Evolutionary conservation across 148 eudicot genomes (phyloP).

Genomic region (Amaranthus palmeri): DNA sequence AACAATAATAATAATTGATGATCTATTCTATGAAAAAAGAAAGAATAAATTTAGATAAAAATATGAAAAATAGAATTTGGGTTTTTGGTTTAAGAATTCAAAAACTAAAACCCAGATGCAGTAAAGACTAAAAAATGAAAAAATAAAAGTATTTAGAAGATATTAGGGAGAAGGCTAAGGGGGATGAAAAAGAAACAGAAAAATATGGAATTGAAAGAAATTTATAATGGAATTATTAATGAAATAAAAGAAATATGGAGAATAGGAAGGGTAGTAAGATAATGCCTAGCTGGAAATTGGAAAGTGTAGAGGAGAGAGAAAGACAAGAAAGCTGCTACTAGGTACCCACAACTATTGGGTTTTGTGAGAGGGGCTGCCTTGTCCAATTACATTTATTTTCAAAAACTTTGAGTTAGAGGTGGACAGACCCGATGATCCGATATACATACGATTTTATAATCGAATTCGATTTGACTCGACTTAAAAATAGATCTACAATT

Average conservation of each 20-base stretch:
- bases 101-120: neutral
- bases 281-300: conserved; percentile 28
- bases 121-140: neutral
- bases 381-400: conserved; percentile 4
- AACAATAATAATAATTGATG: neutral
- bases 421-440: too few species aligned
- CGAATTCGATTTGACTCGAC: too few species aligned
- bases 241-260: neutral
- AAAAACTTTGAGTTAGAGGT: too few species aligned
- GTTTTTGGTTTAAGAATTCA: neutral
- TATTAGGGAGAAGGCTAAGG: neutral
- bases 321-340: conserved; percentile 37
- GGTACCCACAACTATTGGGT: conserved; percentile 23
- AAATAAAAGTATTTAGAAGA: neutral
- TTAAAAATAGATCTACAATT: too few species aligned
- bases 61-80: conserved; percentile 4
- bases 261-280: conserved; percentile 23
- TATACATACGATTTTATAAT: too few species aligned
- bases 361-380: neutral
- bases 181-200: neutral
- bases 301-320: conserved; percentile 12
- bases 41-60: neutral
- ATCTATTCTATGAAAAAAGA: neutral
- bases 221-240: neutral
- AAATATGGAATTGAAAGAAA: neutral